Evolutionary conservation across 129 eudicot genomes (phyloP).

Genomic region (carrot (Daucus carota)): DNA sequence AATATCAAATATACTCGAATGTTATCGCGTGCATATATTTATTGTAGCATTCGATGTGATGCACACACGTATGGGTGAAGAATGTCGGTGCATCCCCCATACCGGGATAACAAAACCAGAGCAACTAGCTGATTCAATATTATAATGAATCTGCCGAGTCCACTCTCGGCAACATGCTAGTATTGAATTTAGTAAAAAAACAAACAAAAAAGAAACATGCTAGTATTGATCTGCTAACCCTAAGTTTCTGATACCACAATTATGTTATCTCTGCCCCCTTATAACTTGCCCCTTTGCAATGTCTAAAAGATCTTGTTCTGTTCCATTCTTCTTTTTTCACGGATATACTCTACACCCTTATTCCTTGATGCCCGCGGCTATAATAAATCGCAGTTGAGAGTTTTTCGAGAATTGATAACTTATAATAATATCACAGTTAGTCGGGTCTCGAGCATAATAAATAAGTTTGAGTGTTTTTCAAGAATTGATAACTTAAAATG

Average conservation of each 20-base stretch:
- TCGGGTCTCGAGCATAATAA: too few relatives aligned
- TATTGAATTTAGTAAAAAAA: too few relatives aligned
- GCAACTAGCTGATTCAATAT: not conserved
- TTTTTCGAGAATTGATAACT: too few relatives aligned
- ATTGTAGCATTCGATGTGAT: too few relatives aligned
- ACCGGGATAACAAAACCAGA: not conserved
- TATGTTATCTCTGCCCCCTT: constrained; percentile 1
- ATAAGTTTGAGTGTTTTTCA: too few relatives aligned
- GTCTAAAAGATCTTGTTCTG: not conserved
- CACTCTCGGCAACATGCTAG: not conserved
- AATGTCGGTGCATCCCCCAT: constrained; percentile 5
- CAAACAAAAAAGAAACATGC: too few relatives aligned
- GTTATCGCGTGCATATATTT: not conserved
- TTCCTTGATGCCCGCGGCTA: not conserved
- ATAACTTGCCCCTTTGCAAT: not conserved
- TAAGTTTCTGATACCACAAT: not conserved
- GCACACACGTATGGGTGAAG: not conserved
- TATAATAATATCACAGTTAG: too few relatives aligned
- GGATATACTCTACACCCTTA: not conserved
- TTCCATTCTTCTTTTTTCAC: not conserved
- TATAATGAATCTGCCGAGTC: not conserved
- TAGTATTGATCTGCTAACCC: not conserved
- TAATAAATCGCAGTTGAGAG: too few relatives aligned
- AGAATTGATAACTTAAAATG: too few relatives aligned
- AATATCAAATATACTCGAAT: not conserved